Percentiles rank a stretch among this genome's conserved stretches.
phyloP scores from a whole-genome alignment of 345 rosid species.

The Excoecaria agallocha region DNA sequence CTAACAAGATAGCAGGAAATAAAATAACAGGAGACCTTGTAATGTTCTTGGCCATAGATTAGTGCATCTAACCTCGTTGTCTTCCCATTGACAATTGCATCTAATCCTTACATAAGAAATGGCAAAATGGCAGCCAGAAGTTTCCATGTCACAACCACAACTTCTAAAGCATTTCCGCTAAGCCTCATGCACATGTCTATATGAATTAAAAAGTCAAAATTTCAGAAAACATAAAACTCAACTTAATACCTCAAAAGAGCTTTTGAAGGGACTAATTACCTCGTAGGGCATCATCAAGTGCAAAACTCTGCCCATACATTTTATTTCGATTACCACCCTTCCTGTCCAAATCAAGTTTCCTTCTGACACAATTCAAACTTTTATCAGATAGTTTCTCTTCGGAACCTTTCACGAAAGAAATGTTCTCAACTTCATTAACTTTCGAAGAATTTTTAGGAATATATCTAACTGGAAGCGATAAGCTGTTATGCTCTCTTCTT shows the following conservation, averaged over 20 bases:
- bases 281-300: slow-evolving; percentile 24
- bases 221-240: background rate
- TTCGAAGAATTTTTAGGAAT: slow-evolving; percentile 48
- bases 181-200: background rate
- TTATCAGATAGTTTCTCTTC: slow-evolving; percentile 20
- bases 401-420: slow-evolving; percentile 24
- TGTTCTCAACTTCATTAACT: slow-evolving; percentile 18
- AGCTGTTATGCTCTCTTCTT: slow-evolving; percentile 40
- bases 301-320: slow-evolving; percentile 5
- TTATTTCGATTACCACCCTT: slow-evolving; percentile 19
- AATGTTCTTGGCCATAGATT: background rate
- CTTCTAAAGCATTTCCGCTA: background rate
- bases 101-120: background rate
- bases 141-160: background rate
- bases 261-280: slow-evolving; percentile 10
- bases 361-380: slow-evolving; percentile 17
- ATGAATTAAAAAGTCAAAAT: background rate
- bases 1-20: background rate
- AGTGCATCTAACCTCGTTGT: background rate
- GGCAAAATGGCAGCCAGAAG: slow-evolving; percentile 3
- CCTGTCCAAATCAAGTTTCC: slow-evolving; percentile 8
- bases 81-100: background rate
- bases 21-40: background rate
- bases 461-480: slow-evolving; percentile 52
- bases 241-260: background rate